Base-by-base conservation (phyloP, 257 asterid species). In the Paraleonurus japonicus region DNA sequence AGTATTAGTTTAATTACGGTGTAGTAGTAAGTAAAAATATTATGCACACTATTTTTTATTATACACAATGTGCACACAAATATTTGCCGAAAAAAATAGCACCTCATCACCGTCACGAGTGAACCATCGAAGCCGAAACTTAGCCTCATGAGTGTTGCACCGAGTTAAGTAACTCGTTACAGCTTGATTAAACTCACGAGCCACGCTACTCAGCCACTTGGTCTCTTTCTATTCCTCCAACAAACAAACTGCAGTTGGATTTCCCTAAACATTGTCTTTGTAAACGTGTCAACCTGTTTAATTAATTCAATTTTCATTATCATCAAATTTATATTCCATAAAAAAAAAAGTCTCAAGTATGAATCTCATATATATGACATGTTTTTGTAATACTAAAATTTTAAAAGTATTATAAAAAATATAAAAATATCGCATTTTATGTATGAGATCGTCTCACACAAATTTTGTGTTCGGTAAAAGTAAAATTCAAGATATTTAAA, bases 61-160 rank as follows among this genome's bases (percentile, higher is more conserved):
- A n/a, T n/a, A n/a, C n/a, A n/a, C n/a, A n/a, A n/a, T n/a, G n/a
- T n/a, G n/a, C n/a, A n/a, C n/a, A n/a, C n/a, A n/a, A n/a, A n/a
- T n/a, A n/a, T n/a, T n/a, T n/a, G n/a, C n/a, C n/a, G n/a, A n/a
- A n/a, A n/a, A n/a, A n/a, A n/a, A n/a, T n/a, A n/a, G n/a, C n/a
- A 30, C 73, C 73, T 68, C 73, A 4, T 50, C 70, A 27, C 50
- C 76, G 3, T 33, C 71, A 3, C 66, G 76, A 45, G 76, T 64
- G 66, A 73, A 73, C 77, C 77, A 73, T 27, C 77, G 77, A 0
- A 73, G 77, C 11, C 15, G 43, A 19, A 64, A 64, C 50, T 13
- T 28, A 32, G 78, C 23, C 0, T 15, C 8, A n/a, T 15, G 43
- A 16, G 32, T 4, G 20, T 3, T 6, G 0, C n/a, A n/a, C 33